Percentiles rank a stretch among this genome's conserved stretches.
These are phyloP conservation scores for Articulospora tetracladia DNA, from an alignment of 495 filamentous ascomycete genomes.

Conservation along the genomic window DNA sequence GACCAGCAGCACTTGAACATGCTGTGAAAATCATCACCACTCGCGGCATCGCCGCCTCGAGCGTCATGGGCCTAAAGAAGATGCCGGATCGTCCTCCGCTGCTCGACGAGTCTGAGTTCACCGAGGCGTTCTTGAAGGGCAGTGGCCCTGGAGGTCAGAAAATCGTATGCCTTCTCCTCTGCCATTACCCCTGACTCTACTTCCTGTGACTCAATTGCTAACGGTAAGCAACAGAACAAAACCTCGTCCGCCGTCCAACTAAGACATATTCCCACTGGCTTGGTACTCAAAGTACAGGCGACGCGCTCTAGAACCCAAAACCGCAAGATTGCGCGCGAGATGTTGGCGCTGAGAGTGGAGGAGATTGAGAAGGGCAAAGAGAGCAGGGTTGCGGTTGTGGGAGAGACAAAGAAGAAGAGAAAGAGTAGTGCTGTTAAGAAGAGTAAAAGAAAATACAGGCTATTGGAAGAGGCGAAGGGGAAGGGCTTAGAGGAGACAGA, in stretches of 20 bases:
- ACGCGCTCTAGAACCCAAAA: slow-evolving; percentile 88
- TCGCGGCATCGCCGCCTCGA: slow-evolving; percentile 10
- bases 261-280: slow-evolving; percentile 80
- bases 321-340: slow-evolving; percentile 74
- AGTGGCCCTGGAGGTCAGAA: slow-evolving; percentile 94
- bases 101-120: slow-evolving; percentile 72
- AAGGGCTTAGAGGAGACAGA: background rate
- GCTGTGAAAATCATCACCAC: background rate
- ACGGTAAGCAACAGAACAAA: slow-evolving; percentile 90
- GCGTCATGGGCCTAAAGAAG: slow-evolving; percentile 40
- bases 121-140: slow-evolving; percentile 84
- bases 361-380: slow-evolving; percentile 46
- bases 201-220: no score
- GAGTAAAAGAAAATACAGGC: slow-evolving; percentile 44
- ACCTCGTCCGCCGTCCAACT: slow-evolving; percentile 93
- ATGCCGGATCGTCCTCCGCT: slow-evolving; percentile 59
- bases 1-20: slow-evolving; percentile 1
- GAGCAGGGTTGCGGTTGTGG: slow-evolving; percentile 38
- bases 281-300: slow-evolving; percentile 88
- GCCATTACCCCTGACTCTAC: background rate
- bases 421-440: slow-evolving; percentile 45
- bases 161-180: slow-evolving; percentile 52
- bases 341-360: slow-evolving; percentile 78
- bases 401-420: slow-evolving; percentile 40
- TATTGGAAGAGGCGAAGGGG: slow-evolving; percentile 38